phyloP scores from a whole-genome alignment of 306 rosid species.

The Cucumis melo region DNA sequence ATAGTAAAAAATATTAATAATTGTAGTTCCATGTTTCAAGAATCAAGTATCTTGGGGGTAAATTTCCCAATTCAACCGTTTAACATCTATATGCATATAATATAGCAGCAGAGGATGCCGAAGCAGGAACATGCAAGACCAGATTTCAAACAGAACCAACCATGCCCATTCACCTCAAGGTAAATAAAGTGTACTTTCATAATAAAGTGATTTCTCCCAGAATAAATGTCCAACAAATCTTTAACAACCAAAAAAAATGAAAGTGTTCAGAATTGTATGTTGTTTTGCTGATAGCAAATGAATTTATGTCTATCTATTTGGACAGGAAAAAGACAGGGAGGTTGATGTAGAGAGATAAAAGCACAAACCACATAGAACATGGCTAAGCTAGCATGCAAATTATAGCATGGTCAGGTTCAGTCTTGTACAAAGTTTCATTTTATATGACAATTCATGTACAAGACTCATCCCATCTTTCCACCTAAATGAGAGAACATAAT shows the following conservation, averaged over 20 bases:
- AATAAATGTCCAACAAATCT: not conserved
- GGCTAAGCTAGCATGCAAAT: conserved; percentile 30
- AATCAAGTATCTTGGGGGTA: not conserved
- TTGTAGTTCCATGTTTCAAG: not conserved
- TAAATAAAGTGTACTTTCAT: conserved; percentile 16
- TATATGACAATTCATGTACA: conserved; percentile 45
- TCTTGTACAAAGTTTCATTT: conserved; percentile 74
- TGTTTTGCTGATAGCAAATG: conserved; percentile 4
- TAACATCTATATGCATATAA: not conserved
- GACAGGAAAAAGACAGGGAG: conserved; percentile 50
- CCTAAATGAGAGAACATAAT: not conserved
- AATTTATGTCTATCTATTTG: conserved; percentile 36
- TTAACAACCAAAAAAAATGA: not conserved
- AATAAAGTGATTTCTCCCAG: not conserved
- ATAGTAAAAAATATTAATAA: not conserved
- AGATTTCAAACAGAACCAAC: conserved; percentile 77
- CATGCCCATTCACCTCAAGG: conserved; percentile 76
- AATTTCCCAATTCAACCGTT: not conserved
- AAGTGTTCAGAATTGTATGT: not conserved
- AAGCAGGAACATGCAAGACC: conserved; percentile 47
- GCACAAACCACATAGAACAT: conserved; percentile 47
- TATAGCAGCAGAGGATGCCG: conserved; percentile 71
- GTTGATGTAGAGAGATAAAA: conserved; percentile 38
- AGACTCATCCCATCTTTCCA: conserved; percentile 44
- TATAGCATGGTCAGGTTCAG: conserved; percentile 62